Evolutionary conservation across 2,329 filamentous ascomycete species (phyloP).

Genomic region (Sporothrix brasiliensis): DNA sequence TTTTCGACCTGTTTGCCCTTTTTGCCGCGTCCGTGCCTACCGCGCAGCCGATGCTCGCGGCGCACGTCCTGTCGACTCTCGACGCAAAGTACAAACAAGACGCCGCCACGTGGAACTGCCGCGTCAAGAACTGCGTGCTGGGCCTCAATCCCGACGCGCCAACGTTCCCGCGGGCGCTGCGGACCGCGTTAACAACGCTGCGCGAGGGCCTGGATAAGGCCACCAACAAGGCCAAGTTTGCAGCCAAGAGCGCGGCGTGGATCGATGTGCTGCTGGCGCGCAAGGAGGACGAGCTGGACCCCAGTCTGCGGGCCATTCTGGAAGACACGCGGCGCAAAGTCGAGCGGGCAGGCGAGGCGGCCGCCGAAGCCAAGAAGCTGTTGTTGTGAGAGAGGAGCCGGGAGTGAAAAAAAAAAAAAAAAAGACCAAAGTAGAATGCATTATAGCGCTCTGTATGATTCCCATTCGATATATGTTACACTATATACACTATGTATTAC

Average conservation of each 20-base stretch:
- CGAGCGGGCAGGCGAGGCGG: conserved; percentile 37
- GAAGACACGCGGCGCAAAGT: conserved; percentile 53
- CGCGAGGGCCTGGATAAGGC: conserved; percentile 53
- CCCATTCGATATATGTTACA: conserved; percentile 19
- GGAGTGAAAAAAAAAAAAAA: neutral
- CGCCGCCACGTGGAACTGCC: conserved; percentile 68
- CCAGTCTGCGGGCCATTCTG: conserved; percentile 59
- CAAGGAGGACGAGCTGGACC: conserved; percentile 56
- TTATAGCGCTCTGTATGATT: conserved; percentile 25
- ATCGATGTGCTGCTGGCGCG: conserved; percentile 55
- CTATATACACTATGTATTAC: neutral
- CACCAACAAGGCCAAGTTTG: conserved; percentile 51
- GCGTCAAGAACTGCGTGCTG: conserved; percentile 70
- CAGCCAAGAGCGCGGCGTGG: conserved; percentile 57
- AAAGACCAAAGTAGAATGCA: neutral
- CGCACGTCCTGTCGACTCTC: conserved; percentile 72
- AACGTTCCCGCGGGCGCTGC: conserved; percentile 73
- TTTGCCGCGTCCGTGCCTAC: conserved; percentile 64
- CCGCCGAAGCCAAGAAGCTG: neutral
- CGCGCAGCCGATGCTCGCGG: conserved; percentile 66
- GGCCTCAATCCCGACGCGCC: conserved; percentile 65
- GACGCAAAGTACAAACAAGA: conserved; percentile 61
- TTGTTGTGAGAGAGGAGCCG: neutral
- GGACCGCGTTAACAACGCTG: conserved; percentile 65
- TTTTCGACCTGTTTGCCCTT: conserved; percentile 76